Evolutionary conservation across 768 basidiomycete genomes (phyloP), one percentile per base, ranked within the genome.

Genomic region (Clathrus columnatus): DNA sequence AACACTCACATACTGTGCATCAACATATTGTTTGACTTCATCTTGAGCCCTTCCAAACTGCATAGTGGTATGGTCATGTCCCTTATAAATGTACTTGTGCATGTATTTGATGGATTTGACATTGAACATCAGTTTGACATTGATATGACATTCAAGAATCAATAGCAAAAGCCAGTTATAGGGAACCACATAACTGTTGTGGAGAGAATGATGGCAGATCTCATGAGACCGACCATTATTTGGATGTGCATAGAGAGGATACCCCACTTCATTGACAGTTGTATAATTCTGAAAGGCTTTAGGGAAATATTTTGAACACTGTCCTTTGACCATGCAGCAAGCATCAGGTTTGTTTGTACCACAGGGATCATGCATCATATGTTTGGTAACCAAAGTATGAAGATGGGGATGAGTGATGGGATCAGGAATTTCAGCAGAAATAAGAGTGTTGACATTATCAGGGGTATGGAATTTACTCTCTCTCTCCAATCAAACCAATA

Each of bases 351-450:
- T 68, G 1, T 28, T 20, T 2, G 62, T 57, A 28, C 75, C 70
- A 64, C 76, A 78, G 0, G 79, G 75, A n/a, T 69, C 72, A 72
- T 81, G 77, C 0, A 79, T 61, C 77, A 79, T 79, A 49, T 54
- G 68, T 18, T 57, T 58, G 45, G 68, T 70, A 8, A 50, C 16
- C 49, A 50, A 64, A 1, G 69, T 65, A 64, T 70, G 73, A 0
- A 81, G 70, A 6, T 60, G 27, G 2, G 74, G 75, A 20, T 76
- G 55, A 3, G 61, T 62, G 0, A 57, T 63, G 2, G 66, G 68
- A 62, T 79, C 70, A 17, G 79, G 80, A 51, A 70, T 70, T 20
- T 70, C 50, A 14, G 79, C 73, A 10, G 59, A 70, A 41, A 80
- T 71, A n/a, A n/a, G 32, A 68, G 50, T n/a, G 61, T 81, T 72